Evolutionary conservation across 805 yeast species (phyloP).

Genomic region (Saccharomycopsis lassenensis): DNA sequence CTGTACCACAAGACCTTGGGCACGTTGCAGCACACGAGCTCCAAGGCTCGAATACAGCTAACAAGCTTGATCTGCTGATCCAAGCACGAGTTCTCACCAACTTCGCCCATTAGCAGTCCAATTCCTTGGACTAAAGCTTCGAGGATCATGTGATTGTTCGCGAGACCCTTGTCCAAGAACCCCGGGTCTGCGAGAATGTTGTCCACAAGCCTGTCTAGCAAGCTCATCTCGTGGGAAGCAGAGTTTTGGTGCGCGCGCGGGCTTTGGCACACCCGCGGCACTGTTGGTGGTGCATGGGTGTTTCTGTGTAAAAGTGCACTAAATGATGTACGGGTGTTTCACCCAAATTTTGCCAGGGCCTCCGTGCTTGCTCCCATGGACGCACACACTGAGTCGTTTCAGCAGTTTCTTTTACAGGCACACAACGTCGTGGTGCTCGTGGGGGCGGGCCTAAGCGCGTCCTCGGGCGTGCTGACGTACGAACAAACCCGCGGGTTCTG

Average conservation of each 20-base stretch:
- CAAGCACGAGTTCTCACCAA: too few species aligned
- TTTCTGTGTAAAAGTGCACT: too few species aligned
- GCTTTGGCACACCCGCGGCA: too few species aligned
- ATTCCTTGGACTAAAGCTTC: conserved; percentile 13
- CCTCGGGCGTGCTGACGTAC: conserved; percentile 69
- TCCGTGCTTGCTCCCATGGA: too few species aligned
- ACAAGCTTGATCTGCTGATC: conserved; percentile 1
- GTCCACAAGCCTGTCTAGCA: conserved; percentile 10
- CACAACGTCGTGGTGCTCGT: conserved; percentile 50
- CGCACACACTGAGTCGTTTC: too few species aligned
- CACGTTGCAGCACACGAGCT: conserved; percentile 7
- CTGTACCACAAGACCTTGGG: conserved; percentile 11
- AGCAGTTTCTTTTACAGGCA: conserved; percentile 34
- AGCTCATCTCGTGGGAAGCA: too few species aligned
- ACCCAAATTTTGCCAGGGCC: too few species aligned
- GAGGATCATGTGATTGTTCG: conserved; percentile 10
- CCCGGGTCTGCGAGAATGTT: conserved; percentile 9
- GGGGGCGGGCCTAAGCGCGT: conserved; percentile 76
- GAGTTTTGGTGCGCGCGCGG: too few species aligned
- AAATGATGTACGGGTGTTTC: too few species aligned
- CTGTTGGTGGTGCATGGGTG: too few species aligned
- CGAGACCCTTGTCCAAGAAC: conserved; percentile 9
- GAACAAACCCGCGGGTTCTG: conserved; percentile 67
- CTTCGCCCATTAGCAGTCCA: too few species aligned
- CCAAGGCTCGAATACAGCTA: conserved; percentile 10